Base-by-base conservation (phyloP, 1,284 basidiomycete genomes). In the Takashimella tepidaria region DNA sequence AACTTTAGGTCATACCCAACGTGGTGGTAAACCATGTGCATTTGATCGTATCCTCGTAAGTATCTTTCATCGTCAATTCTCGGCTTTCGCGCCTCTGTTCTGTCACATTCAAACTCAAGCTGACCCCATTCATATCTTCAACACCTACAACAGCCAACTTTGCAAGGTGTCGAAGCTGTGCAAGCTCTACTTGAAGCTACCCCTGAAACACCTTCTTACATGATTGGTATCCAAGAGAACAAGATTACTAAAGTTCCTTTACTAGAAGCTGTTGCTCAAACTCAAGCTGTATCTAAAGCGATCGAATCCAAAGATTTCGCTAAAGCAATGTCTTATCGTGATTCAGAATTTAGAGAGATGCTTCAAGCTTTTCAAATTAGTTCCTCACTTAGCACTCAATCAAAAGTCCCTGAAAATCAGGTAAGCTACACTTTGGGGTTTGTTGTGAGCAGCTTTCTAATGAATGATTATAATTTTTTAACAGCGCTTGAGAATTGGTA, bases 1-100 rank as follows among this genome's bases (percentile, higher is more conserved):
- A n/a, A 97, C 92, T 0, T 83, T 99, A 23, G 95, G 96, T 23
- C 96, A 99, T 77, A 96, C 90, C 0, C 95, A 98, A 74, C 84
- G 95, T 59, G 95, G 95, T 53, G 95, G 95, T 4, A 82, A 84
- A 58, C 95, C 95, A 0, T 93, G 90, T 64, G 93, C 95, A 1
- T 85, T 83, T 63, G 95, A 99, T 74, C 85, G 96, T 41, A 89
- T 97, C 63, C 69, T 98, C 74, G 93, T 90, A 64, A 66, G 82
- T 66, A 23, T 22, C 21, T 13, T 11, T 4, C 4, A 37, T 22
- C 16, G 6, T 21, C 25, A 6, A 31, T 11, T 2, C 25, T 52
- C 5, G 19, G 19, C 16, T 12, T n/a, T 10, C 22, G 42, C n/a
- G 42, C 42, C 20, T 20, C 8, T 43, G 42, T 43, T 19, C 8